Evolutionary conservation across 495 filamentous ascomycete species (phyloP), one percentile per base, ranked within the genome.

Genomic region (Penicillium turbatum): DNA sequence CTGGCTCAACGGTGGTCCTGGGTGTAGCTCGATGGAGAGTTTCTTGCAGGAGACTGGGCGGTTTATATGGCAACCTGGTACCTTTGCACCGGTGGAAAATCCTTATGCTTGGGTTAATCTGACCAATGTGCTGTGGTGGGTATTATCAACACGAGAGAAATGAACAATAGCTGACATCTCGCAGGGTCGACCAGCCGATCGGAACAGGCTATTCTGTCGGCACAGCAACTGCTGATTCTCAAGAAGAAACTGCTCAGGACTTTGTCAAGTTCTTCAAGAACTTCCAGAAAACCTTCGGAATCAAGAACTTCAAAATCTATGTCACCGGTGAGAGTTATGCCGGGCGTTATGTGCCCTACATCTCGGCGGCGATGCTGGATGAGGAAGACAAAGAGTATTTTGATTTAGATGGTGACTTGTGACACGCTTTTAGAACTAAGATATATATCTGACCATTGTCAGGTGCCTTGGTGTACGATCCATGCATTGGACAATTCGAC

Each of bases 1-100:
- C 59, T 90, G 85, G 67, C 60, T 89, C 19, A 89, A 88, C 59
- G 86, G 86, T 17, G 85, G 86, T 13, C 81, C 80, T 11, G 84
- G 83, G 13, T 87, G 84, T 64, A 84, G 80, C 54, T 87, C 84
- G 1, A 77, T 86, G 41, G 82, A 82, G 41, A 82, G 82, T 11
- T 79, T 89, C 30, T 69, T 87, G 11, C 82, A 87, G 60, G 83
- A 85, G 51, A 88, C 83, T 64, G 85, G 85, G 1, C 74, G 79
- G 0, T 83, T 88, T 55, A 35, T 78, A 8, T 88, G 84, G 83
- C 75, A 78, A 53, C 74, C 73, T 8, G 86, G 86, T 16, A 80
- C 76, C 2, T 80, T 74, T 54, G 73, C 72, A 16, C 83, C 84
- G 3, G 71, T 80, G 0, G 66, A 77, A 35, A 88, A 87, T 62